phyloP scores from a whole-genome alignment of 2,329 filamentous ascomycete genomes.

The Sporothrix humicola region DNA sequence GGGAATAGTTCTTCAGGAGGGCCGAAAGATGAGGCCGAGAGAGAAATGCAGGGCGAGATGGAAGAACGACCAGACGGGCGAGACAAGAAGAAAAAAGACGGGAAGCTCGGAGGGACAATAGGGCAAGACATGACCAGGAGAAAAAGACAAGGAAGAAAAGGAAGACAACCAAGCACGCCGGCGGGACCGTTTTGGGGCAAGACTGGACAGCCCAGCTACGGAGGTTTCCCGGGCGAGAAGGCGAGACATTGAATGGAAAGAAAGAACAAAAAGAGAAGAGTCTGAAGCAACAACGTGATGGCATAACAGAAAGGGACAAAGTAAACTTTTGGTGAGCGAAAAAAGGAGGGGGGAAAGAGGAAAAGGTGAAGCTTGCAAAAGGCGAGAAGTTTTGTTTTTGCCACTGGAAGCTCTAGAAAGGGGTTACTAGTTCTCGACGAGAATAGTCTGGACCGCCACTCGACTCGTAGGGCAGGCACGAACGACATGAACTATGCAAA shows the following conservation, averaged over 20 bases:
- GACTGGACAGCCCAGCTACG: background rate
- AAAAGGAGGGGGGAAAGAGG: background rate
- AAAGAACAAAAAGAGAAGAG: background rate
- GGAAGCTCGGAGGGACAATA: background rate
- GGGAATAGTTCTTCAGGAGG: background rate
- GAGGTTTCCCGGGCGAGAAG: background rate
- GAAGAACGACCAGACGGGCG: background rate
- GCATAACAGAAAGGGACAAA: background rate
- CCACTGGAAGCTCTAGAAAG: no score
- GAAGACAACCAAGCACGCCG: slow-evolving; percentile 4
- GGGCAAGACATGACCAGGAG: background rate
- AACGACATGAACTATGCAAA: no score
- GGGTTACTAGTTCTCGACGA: background rate
- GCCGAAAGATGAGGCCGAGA: background rate
- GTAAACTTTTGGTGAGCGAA: background rate
- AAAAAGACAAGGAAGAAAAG: background rate
- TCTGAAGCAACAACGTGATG: background rate
- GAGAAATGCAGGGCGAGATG: no score
- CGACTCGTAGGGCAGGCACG: background rate
- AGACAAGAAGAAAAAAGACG: background rate
- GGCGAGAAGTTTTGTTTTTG: no score
- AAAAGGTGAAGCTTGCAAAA: background rate
- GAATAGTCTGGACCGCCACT: background rate
- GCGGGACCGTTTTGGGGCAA: background rate
- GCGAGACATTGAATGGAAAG: no score